Conservation (phyloP, 2,329 filamentous ascomycete genomes). For the Pseudogymnoascus sp. region DNA sequence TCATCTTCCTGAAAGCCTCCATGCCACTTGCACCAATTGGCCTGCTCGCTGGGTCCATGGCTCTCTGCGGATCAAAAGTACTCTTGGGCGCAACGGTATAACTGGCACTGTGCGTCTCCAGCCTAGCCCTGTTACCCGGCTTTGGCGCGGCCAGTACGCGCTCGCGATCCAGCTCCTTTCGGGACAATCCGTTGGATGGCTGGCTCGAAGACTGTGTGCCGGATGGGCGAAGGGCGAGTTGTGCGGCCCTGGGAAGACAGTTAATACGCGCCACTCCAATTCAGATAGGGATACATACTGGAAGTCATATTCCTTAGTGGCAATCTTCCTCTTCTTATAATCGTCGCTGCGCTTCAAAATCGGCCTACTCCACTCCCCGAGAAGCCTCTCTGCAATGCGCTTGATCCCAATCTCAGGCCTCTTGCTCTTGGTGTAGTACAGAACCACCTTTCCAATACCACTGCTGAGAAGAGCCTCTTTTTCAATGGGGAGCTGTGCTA, state of each 20-base stretch:
- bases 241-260: constrained; percentile 23
- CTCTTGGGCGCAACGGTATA: constrained; percentile 39
- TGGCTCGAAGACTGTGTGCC: constrained; percentile 26
- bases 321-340: constrained; percentile 74
- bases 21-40: constrained; percentile 57
- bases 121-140: constrained; percentile 48
- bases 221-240: constrained; percentile 29
- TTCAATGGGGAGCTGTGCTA: constrained; percentile 75
- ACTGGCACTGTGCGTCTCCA: constrained; percentile 29
- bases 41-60: constrained; percentile 41
- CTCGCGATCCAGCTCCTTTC: constrained; percentile 43
- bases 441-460: constrained; percentile 89
- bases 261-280: constrained; percentile 12
- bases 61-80: constrained; percentile 49
- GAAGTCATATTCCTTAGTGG: constrained; percentile 57
- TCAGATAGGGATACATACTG: constrained; percentile 39
- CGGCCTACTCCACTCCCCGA: constrained; percentile 91
- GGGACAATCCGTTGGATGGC: constrained; percentile 19
- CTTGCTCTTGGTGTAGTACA: constrained; percentile 96
- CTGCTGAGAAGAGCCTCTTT: constrained; percentile 86
- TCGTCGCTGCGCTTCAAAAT: constrained; percentile 91
- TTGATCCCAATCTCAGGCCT: constrained; percentile 84
- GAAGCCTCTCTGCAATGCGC: constrained; percentile 82
- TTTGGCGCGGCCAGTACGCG: constrained; percentile 46
- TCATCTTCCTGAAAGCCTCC: constrained; percentile 61